Evolutionary conservation across 331 rosid species (phyloP).

Genomic region (Acacia concinna): DNA sequence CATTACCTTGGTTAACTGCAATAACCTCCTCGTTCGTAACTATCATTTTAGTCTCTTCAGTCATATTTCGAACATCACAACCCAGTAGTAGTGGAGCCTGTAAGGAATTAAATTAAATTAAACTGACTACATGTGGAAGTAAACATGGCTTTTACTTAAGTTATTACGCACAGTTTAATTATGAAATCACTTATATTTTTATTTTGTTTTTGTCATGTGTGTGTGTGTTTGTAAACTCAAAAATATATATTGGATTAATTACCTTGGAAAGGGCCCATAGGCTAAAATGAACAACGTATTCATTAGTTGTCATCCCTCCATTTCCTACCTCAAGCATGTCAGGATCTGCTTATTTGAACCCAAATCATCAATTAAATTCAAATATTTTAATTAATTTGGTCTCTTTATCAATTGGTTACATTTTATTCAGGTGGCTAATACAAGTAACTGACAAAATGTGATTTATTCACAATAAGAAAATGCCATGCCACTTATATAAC

Average conservation of each 20-base stretch:
- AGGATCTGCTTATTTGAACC: slow-evolving; percentile 83
- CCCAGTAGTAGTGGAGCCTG: slow-evolving; percentile 97
- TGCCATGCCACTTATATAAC: too few relatives aligned
- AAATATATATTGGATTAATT: too few relatives aligned
- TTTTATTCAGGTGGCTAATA: too few relatives aligned
- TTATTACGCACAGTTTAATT: not conserved
- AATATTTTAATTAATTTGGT: too few relatives aligned
- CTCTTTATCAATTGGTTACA: not conserved
- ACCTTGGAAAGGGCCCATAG: slow-evolving; percentile 92
- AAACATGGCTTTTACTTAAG: too few relatives aligned
- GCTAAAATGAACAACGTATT: slow-evolving; percentile 87
- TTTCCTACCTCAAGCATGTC: slow-evolving; percentile 97
- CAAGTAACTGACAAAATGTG: too few relatives aligned
- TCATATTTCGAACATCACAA: slow-evolving; percentile 75
- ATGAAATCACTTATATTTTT: too few relatives aligned
- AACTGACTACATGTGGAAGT: too few relatives aligned
- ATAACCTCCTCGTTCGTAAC: slow-evolving; percentile 70
- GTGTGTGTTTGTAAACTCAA: too few relatives aligned
- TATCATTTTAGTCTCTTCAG: slow-evolving; percentile 55
- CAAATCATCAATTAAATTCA: too few relatives aligned
- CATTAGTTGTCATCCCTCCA: slow-evolving; percentile 82
- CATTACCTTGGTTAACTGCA: slow-evolving; percentile 78
- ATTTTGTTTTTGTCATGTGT: too few relatives aligned
- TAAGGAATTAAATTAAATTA: slow-evolving; percentile 2
- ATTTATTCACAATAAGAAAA: too few relatives aligned